Evolutionary conservation across 345 rosid genomes (phyloP).

Genomic region (Euphorbia peplus): DNA sequence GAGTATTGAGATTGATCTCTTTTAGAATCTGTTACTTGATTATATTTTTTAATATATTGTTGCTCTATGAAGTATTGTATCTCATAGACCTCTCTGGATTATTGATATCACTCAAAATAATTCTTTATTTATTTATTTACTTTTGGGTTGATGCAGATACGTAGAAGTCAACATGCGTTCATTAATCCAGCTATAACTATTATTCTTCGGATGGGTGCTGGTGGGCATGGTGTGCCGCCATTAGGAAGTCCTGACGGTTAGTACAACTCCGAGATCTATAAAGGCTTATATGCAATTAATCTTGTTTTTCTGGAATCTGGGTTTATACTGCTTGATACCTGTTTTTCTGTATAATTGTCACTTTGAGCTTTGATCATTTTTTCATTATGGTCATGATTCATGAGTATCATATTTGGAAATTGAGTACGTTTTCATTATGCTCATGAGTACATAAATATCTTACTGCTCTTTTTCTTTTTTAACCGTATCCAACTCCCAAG

Average conservation of each 20-base stretch:
- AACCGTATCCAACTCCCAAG: too few relatives aligned
- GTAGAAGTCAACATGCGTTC: constrained; percentile 94
- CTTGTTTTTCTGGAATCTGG: neutral
- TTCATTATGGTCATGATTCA: too few relatives aligned
- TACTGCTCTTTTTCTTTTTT: too few relatives aligned
- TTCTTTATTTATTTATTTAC: constrained; percentile 6
- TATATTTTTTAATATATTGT: neutral
- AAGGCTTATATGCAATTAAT: neutral
- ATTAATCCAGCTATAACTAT: constrained; percentile 96
- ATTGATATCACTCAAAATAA: constrained; percentile 6
- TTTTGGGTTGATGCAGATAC: constrained; percentile 50
- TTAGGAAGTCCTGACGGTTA: constrained; percentile 96
- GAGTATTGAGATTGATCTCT: neutral
- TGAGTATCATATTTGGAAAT: too few relatives aligned
- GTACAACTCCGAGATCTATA: constrained; percentile 17
- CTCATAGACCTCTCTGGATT: neutral
- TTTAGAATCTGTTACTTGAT: neutral
- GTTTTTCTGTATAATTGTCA: neutral
- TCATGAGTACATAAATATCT: too few relatives aligned
- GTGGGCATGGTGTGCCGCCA: constrained; percentile 99
- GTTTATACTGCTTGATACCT: neutral
- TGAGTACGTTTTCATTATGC: too few relatives aligned
- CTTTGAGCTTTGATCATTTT: neutral
- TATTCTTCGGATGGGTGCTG: constrained; percentile 95
- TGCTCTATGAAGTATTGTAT: neutral